These are phyloP conservation scores for Didymella segeticola DNA, from an alignment of 2,329 filamentous ascomycete species.

Conservation along the genomic window DNA sequence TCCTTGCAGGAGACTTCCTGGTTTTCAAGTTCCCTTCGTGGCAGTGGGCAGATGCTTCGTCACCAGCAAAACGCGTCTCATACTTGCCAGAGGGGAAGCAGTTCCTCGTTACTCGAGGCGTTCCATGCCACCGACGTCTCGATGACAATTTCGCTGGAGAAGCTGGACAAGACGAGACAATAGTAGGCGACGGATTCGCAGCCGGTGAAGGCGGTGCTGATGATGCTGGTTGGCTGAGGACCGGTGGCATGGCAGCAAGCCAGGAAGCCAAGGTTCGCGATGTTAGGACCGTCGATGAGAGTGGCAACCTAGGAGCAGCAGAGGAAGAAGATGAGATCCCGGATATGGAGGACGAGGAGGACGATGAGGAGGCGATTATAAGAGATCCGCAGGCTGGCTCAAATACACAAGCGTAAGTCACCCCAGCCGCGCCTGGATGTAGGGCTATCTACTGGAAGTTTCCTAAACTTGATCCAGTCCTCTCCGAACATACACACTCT, in stretches of 20 bases:
- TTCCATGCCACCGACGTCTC: slow-evolving; percentile 89
- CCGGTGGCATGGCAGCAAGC: slow-evolving; percentile 77
- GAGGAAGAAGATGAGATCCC: slow-evolving; percentile 83
- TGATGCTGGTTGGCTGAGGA: slow-evolving; percentile 91
- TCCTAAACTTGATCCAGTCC: slow-evolving; percentile 60
- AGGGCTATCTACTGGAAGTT: neutral
- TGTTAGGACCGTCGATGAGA: slow-evolving; percentile 87
- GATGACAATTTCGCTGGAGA: slow-evolving; percentile 93
- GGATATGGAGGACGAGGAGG: slow-evolving; percentile 97
- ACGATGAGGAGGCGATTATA: slow-evolving; percentile 95
- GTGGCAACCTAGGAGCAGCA: slow-evolving; percentile 81
- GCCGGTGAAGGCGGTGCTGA: slow-evolving; percentile 58
- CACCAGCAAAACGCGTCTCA: slow-evolving; percentile 75
- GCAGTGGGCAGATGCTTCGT: slow-evolving; percentile 92
- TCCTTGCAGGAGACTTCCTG: slow-evolving; percentile 93
- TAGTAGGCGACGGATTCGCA: slow-evolving; percentile 78
- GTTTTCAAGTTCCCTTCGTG: slow-evolving; percentile 99
- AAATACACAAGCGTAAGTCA: slow-evolving; percentile 62
- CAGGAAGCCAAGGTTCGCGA: slow-evolving; percentile 79
- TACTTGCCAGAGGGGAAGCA: slow-evolving; percentile 91
- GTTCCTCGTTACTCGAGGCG: slow-evolving; percentile 91
- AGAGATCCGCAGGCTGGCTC: slow-evolving; percentile 60
- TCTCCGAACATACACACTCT: slow-evolving; percentile 93
- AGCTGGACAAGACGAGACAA: slow-evolving; percentile 82
- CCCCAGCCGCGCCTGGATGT: neutral